Base-by-base conservation (phyloP, 306 rosid species). In the Cyamopsis tetragonoloba region DNA sequence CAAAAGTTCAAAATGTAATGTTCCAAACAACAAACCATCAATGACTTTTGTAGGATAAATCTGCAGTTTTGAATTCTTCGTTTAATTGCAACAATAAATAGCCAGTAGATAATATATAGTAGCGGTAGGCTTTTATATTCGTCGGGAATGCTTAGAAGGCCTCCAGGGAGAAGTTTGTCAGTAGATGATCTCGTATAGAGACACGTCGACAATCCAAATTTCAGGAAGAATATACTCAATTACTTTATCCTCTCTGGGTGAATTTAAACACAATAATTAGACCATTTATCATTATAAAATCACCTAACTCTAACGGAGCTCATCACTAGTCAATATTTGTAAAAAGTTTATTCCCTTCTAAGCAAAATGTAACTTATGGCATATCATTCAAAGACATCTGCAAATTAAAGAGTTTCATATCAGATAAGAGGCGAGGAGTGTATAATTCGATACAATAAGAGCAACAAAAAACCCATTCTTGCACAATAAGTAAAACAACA, bases 401-500 rank as follows among this genome's bases (percentile, higher is more conserved):
- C 4, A 10, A 24, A 51, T 0, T 22, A 42, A 8, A 13, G 18
- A 24, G 22, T 62, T 41, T 35, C 68, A 41, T 38, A 39, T 23
- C 41, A 62, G 38, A 24, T 41, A 2, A 37, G 38, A 61, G 5
- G 28, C 10, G 17, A 18, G 37, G 37, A 19, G 0, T 8, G 37
- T 13, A 24, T 8, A 62, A 26, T 15, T 2, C 1, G 39, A n/a
- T n/a, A n/a, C n/a, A n/a, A n/a, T n/a, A n/a, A 66, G 62, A 17
- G 60, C 66, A 15, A 12, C 11, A 34, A 37, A 79, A 58, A 17
- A 68, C 23, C 30, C 50, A 43, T 58, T 19, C 55, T 65, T 31
- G 55, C 27, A 9, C 27, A n/a, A 14, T 50, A 65, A 66, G 71
- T 56, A 59, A 50, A 65, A 47, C 44, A 13, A 70, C 37, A 47